Conservation (phyloP, 768 basidiomycete genomes). For the Trametes meyenii region DNA sequence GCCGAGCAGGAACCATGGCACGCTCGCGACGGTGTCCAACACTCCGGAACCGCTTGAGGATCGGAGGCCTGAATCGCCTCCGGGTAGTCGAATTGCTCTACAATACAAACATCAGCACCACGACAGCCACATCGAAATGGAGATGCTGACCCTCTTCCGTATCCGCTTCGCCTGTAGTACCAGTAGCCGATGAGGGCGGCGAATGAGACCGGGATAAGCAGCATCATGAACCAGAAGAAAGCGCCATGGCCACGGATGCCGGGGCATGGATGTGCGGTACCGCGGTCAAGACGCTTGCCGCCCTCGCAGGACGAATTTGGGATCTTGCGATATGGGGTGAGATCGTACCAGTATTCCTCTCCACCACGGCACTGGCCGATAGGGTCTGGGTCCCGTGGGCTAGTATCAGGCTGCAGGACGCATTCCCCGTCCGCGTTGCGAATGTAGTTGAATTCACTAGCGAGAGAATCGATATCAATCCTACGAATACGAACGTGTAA, state of each 20-base stretch:
- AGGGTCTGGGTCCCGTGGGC: conserved; percentile 57
- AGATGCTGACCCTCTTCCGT: conserved; percentile 68
- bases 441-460: conserved; percentile 90
- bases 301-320: conserved; percentile 87
- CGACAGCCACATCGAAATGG: background rate
- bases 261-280: conserved; percentile 75
- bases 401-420: conserved; percentile 72
- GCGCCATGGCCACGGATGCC: conserved; percentile 72
- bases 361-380: conserved; percentile 57
- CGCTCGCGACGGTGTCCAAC: conserved; percentile 77
- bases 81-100: conserved; percentile 80
- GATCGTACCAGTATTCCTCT: conserved; percentile 90
- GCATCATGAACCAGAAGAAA: conserved; percentile 83
- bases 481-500: background rate
- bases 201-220: conserved; percentile 76
- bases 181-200: conserved; percentile 79
- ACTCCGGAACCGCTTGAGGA: conserved; percentile 49
- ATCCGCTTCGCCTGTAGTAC: conserved; percentile 77
- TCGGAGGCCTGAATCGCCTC: conserved; percentile 44
- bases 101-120: conserved; percentile 8
- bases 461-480: background rate
- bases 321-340: conserved; percentile 89
- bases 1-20: conserved; percentile 90
- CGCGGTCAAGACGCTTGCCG: conserved; percentile 78
- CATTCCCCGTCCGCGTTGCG: conserved; percentile 73